Base-by-base conservation (phyloP, 78 protist species). In the Dictyostelium firmibasis region DNA sequence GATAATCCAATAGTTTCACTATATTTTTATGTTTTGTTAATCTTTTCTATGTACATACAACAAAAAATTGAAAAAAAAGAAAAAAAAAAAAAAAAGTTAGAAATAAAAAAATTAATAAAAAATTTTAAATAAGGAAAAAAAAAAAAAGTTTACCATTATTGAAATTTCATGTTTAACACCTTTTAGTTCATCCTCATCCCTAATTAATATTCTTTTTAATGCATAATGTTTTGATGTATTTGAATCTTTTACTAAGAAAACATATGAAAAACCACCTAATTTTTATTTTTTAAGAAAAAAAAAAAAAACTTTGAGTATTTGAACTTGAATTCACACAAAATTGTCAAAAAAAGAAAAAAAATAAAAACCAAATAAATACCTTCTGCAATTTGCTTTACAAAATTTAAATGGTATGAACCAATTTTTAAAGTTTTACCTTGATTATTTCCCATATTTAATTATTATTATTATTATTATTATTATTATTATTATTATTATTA, bases 361-460 rank as follows among this genome's bases (percentile, higher is more conserved):
- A 27, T 10, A 75, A 2, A 67, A 44, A 44, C 2, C 2, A 44
- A n/a, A 77, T 77, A 31, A n/a, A 53, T 53, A 81, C 87, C 94
- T 67, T 89, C 94, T 23, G 94, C 94, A 81, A 89, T 89, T 50
- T 89, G 94, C 35, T 89, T 89, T 23, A 89, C 87, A 20, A 81
- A 27, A 81, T 89, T 41, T 81, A 89, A 47, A 81, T 79, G 75
- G 67, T 81, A 81, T 60, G 84, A 77, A 20, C 94, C 94, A 43
- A 89, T 64, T 76, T 89, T 89, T 27, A 79, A 57, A 9, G 94
- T 47, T n/a, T 89, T 89, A 23, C 83, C 77, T 69, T 81, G 88
- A 69, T 89, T 75, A 35, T 36, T 44, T 29, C 94, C 94, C 94
- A 88, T 88, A 20, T 57, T 57, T 47, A n/a, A n/a, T 47, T 47